Evolutionary conservation across 2,329 filamentous ascomycete genomes (phyloP), one percentile per base, ranked within the genome.

Genomic region (Diaporthe eres): DNA sequence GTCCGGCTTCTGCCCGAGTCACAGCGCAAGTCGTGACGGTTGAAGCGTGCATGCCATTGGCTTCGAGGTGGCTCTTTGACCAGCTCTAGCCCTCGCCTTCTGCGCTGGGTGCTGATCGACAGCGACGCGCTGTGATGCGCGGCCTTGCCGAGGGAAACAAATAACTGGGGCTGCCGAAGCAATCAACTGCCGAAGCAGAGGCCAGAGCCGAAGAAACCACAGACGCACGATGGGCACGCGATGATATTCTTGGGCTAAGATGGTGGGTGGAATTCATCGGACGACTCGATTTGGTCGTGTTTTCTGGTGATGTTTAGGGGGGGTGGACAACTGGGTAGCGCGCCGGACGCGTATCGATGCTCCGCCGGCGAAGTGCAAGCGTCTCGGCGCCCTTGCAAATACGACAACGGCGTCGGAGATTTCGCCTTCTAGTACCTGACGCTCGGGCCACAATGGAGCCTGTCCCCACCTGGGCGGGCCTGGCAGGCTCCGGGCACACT

Each of bases 161-260:
- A 47, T 53, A 4, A 17, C 34, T 31, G 71, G 58, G 61, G 31
- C 47, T 65, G 68, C 28, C 31, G 31, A 44, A 73, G 25, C 49
- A 31, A 58, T 47, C 71, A 73, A 73, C 37, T 65, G 71, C 71
- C 71, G 58, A 65, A 34, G 58, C 49, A n/a, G 47, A 34, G 31
- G 71, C 37, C 37, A 63, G 63, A 68, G 44, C 63, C 63, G 28
- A 53, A 53, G 31, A 44, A 55, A 55, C 51, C 68, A 71, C 39
- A 53, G 37, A 39, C 42, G 68, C 58, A 57, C 49, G 47, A 70
- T 31, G n/a, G 65, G 31, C n/a, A 42, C 34, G 65, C 51, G 34
- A 39, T 55, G 65, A 55, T 70, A 37, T 34, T 13, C 31, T 55
- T 53, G 15, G 49, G 34, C 65, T 53, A 39, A 53, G 44, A 15